phyloP scores from a whole-genome alignment of 2,329 filamentous ascomycete genomes.

The Exophiala oligosperma region DNA sequence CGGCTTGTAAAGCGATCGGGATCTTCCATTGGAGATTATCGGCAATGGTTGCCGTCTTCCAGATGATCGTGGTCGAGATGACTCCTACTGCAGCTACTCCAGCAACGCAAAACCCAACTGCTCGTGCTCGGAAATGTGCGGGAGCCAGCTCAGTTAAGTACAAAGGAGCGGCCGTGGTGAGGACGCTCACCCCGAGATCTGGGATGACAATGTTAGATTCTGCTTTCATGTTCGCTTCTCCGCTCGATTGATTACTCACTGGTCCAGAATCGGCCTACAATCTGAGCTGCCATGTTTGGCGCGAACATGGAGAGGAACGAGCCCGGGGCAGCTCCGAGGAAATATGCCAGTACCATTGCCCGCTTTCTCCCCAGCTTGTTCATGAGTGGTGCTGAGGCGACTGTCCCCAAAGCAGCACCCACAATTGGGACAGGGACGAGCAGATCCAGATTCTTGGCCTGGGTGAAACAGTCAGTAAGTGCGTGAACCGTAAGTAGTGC shows the following conservation, averaged over 20 bases:
- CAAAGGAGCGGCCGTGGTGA: constrained; percentile 56
- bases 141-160: constrained; percentile 58
- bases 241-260: background rate
- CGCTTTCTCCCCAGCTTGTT: constrained; percentile 38
- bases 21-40: constrained; percentile 37
- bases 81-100: constrained; percentile 33
- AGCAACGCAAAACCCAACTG: constrained; percentile 25
- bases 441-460: constrained; percentile 31
- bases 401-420: constrained; percentile 31
- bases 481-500: background rate
- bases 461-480: too few species aligned
- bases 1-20: constrained; percentile 39
- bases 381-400: constrained; percentile 35
- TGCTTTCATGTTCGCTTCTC: background rate
- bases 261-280: constrained; percentile 54
- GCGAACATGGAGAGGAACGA: constrained; percentile 53
- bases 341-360: constrained; percentile 36
- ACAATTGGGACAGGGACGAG: constrained; percentile 38
- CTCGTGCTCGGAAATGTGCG: constrained; percentile 37
- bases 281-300: constrained; percentile 48
- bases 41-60: constrained; percentile 31
- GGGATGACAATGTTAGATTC: background rate
- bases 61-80: constrained; percentile 38
- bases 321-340: constrained; percentile 34
- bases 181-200: constrained; percentile 53